Evolutionary conservation across 257 asterid genomes (phyloP).

Genomic region (Linaria vulgaris): DNA sequence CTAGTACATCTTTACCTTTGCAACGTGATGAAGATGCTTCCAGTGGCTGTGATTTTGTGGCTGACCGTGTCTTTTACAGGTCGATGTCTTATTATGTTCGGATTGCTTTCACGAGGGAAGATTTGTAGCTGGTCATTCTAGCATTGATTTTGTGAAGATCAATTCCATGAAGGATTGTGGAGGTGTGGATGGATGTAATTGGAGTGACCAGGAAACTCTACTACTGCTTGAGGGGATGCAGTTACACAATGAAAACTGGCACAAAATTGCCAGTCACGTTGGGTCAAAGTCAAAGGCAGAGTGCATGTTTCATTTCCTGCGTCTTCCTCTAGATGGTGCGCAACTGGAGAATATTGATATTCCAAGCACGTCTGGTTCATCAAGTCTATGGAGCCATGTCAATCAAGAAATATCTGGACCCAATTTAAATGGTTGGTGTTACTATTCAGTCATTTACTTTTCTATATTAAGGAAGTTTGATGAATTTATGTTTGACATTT

Average conservation of each 20-base stretch:
- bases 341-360: slow-evolving; percentile 43
- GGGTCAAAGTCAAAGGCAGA: slow-evolving; percentile 94
- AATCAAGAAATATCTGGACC: slow-evolving; percentile 42
- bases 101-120: slow-evolving; percentile 91
- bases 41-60: too few species aligned
- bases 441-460: slow-evolving; percentile 19
- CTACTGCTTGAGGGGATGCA: slow-evolving; percentile 91
- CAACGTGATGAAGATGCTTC: too few species aligned
- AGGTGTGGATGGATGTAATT: slow-evolving; percentile 75
- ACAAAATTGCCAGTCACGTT: slow-evolving; percentile 84
- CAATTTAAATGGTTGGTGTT: slow-evolving; percentile 57
- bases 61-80: slow-evolving; percentile 53
- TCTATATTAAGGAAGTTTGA: slow-evolving; percentile 12
- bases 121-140: slow-evolving; percentile 88
- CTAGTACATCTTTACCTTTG: too few species aligned
- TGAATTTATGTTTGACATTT: slow-evolving; percentile 21
- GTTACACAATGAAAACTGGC: slow-evolving; percentile 79
- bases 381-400: slow-evolving; percentile 38
- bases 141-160: slow-evolving; percentile 79
- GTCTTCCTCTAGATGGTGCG: slow-evolving; percentile 55
- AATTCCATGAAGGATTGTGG: slow-evolving; percentile 61
- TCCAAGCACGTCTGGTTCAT: slow-evolving; percentile 52
- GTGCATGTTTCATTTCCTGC: slow-evolving; percentile 86
- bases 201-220: slow-evolving; percentile 91
- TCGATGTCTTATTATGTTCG: slow-evolving; percentile 68